Conservation (phyloP, 2,329 filamentous ascomycete genomes). For the Clathrospora elynae region DNA sequence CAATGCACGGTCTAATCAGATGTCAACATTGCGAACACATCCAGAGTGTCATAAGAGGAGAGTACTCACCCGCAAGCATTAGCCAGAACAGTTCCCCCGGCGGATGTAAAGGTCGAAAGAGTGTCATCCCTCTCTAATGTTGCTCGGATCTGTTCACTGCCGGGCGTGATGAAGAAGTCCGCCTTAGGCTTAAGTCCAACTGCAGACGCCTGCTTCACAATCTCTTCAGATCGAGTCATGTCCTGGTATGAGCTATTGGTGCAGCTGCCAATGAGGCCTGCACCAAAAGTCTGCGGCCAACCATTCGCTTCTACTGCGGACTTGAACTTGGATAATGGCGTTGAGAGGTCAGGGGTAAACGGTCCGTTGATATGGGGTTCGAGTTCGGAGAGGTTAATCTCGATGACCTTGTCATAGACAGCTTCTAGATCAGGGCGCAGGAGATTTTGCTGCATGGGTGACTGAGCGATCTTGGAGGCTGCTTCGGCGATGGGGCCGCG, state of each 20-base stretch:
- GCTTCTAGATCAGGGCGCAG: constrained; percentile 80
- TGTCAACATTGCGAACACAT: constrained; percentile 13
- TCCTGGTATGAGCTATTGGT: constrained; percentile 99
- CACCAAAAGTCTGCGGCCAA: constrained; percentile 90
- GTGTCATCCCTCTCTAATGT: constrained; percentile 90
- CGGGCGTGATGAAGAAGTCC: constrained; percentile 94
- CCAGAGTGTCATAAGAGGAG: not conserved
- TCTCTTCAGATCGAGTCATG: constrained; percentile 92
- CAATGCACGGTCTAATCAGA: constrained; percentile 72
- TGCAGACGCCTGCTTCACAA: constrained; percentile 86
- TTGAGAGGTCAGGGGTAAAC: constrained; percentile 94
- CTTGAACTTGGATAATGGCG: constrained; percentile 88
- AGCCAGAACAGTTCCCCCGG: constrained; percentile 86
- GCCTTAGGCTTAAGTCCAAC: constrained; percentile 89
- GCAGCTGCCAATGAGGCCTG: constrained; percentile 94
- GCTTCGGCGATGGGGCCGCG: constrained; percentile 71
- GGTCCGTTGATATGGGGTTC: constrained; percentile 98
- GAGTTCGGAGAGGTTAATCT: constrained; percentile 84
- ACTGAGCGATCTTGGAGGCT: constrained; percentile 65
- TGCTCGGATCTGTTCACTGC: constrained; percentile 94
- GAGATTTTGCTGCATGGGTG: constrained; percentile 64
- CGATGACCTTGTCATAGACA: constrained; percentile 88
- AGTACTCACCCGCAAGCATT: constrained; percentile 74
- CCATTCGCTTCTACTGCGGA: constrained; percentile 79
- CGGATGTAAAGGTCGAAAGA: constrained; percentile 80